Base-by-base conservation (phyloP, 371 early-diverging fungal species). In the Globomyces sp. region DNA sequence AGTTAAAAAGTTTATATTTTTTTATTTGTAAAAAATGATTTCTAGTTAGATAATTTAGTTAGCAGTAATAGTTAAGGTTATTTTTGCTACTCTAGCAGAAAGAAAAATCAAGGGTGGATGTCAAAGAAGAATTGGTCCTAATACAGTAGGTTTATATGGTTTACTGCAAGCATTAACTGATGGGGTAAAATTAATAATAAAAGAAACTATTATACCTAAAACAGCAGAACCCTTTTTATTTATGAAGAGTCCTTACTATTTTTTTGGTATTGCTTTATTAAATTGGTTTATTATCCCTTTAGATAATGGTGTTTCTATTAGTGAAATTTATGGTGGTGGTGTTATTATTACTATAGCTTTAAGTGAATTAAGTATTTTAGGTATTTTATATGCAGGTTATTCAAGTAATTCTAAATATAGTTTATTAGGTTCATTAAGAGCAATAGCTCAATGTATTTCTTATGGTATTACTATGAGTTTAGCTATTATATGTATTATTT, bases 401-500 rank as follows among this genome's bases (percentile, higher is more conserved):
- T 65, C 68, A 11, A 64, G 63, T 44, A 69, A 58, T 58, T 59
- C 67, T 48, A 64, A 59, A 67, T 68, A 68, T 68, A 51, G 69
- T 57, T 71, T 71, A 60, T 64, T 71, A 64, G 72, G 72, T 34
- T 50, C 57, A 41, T 53, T 72, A 63, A 67, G 71, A 72, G 47
- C 71, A 47, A 66, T 70, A 68, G 65, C 71, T 66, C 72, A 71
- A 71, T 61, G 67, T 60, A 57, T 71, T 55, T 58, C 53, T 57
- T 72, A 72, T 72, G 68, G 66, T 65, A 68, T 74, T 66, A 71
- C 71, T 60, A 69, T 70, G 62, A 71, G 74, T 41, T 71, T 74
- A 70, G 66, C 71, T 60, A 72, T 74, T 48, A 65, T 74, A 67
- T 64, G 64, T 55, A 69, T 67, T 52, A 64, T 74, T 47, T 71